Conservation (phyloP, 164 flowering plant species). For the Liquidambar formosana region DNA sequence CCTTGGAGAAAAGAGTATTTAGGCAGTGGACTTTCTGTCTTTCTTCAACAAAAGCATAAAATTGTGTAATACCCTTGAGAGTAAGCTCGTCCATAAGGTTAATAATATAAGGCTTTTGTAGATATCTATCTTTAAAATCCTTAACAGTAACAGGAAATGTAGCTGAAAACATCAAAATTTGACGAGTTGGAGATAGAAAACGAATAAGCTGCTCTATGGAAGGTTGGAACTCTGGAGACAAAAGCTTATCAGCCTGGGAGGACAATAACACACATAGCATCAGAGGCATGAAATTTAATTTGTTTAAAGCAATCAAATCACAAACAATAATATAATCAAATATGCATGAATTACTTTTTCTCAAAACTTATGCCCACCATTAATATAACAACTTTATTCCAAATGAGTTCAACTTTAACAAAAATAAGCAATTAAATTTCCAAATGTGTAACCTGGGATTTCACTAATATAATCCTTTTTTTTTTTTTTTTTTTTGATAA, state of each 20-base stretch:
- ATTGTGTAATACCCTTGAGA: constrained; percentile 97
- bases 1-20: constrained; percentile 98
- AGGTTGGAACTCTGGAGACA: constrained; percentile 96
- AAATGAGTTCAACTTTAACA: not conserved
- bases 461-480: not conserved
- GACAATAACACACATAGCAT: not conserved
- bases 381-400: not conserved
- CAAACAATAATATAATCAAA: not conserved
- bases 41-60: constrained; percentile 97
- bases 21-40: constrained; percentile 97
- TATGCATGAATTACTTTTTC: not conserved
- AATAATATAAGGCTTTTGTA: constrained; percentile 79
- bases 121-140: constrained; percentile 86
- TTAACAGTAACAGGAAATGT: constrained; percentile 98
- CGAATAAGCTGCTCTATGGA: constrained; percentile 84
- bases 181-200: constrained; percentile 73
- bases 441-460: not conserved
- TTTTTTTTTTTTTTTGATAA: too few species aligned
- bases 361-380: not conserved
- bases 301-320: not conserved
- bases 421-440: not conserved
- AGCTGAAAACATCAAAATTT: constrained; percentile 95
- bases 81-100: constrained; percentile 99
- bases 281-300: constrained; percentile 7
- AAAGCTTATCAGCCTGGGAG: constrained; percentile 91